Conservation (phyloP, 805 yeast genomes). For the Saturnispora zaruensis region DNA sequence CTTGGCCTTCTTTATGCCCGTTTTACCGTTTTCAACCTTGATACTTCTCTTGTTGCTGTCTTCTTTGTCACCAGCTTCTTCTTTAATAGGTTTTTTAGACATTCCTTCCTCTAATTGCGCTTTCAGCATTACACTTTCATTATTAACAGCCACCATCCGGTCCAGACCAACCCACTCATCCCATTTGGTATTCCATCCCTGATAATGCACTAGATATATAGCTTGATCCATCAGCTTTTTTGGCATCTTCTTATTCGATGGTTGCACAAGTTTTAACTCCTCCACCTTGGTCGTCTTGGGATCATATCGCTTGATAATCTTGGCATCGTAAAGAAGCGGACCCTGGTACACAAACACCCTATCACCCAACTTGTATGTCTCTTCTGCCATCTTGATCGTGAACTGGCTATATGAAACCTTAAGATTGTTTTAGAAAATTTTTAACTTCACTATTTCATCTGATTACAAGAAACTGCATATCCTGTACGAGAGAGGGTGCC, state of each 20-base stretch:
- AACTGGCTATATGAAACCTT: not conserved
- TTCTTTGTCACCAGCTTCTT: not conserved
- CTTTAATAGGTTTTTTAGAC: conserved; percentile 15
- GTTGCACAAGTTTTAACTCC: conserved; percentile 32
- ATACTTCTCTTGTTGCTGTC: not conserved
- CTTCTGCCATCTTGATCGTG: not conserved
- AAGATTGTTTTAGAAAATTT: not conserved
- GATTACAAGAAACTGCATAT: not conserved
- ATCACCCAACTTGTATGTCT: conserved; percentile 16
- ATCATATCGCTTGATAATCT: conserved; percentile 55
- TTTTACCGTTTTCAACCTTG: not conserved
- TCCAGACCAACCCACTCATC: conserved; percentile 87
- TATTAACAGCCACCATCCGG: conserved; percentile 59
- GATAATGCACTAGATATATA: conserved; percentile 69
- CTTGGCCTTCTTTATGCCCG: not conserved
- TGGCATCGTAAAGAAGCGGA: conserved; percentile 83
- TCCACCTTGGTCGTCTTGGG: conserved; percentile 37
- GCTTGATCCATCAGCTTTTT: conserved; percentile 12
- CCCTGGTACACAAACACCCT: conserved; percentile 80
- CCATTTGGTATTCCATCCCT: conserved; percentile 95
- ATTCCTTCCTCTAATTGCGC: conserved; percentile 54
- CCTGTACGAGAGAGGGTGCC: not conserved
- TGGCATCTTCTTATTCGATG: conserved; percentile 21
- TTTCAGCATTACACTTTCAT: conserved; percentile 58
- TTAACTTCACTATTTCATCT: not conserved